Evolutionary conservation across 345 rosid species (phyloP).

Genomic region (Linum trigynum): DNA sequence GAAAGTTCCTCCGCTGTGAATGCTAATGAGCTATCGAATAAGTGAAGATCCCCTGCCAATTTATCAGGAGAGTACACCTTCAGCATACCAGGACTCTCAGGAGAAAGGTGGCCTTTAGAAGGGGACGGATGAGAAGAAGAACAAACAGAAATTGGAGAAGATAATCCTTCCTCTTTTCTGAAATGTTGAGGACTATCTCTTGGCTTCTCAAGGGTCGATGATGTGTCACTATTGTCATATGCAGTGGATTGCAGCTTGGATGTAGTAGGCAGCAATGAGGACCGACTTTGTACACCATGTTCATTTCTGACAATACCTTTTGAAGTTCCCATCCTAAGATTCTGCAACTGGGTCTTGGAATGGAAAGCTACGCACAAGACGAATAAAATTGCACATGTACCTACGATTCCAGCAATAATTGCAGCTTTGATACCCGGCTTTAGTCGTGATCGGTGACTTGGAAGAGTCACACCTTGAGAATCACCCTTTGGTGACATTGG

Average conservation of each 20-base stretch:
- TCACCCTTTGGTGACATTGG: slow-evolving; percentile 30
- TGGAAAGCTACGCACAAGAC: slow-evolving; percentile 35
- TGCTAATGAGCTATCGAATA: slow-evolving; percentile 48
- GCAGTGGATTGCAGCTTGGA: slow-evolving; percentile 9
- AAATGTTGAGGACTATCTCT: slow-evolving; percentile 21
- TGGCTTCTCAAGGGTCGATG: slow-evolving; percentile 25
- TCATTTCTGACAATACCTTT: slow-evolving; percentile 27
- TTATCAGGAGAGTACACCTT: slow-evolving; percentile 54
- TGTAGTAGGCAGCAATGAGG: slow-evolving; percentile 32
- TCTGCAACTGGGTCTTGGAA: slow-evolving; percentile 23
- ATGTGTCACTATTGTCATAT: slow-evolving; percentile 29
- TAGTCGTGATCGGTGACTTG: slow-evolving; percentile 24
- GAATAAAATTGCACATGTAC: slow-evolving; percentile 34
- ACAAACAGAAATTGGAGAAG: slow-evolving; percentile 43
- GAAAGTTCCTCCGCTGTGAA: slow-evolving; percentile 81
- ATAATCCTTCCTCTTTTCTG: slow-evolving; percentile 33
- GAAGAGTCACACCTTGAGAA: slow-evolving; percentile 20
- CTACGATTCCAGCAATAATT: slow-evolving; percentile 53
- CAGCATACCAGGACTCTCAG: slow-evolving; percentile 28
- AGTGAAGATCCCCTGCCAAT: slow-evolving; percentile 62
- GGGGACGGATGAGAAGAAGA: slow-evolving; percentile 46
- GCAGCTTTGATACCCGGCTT: slow-evolving; percentile 39
- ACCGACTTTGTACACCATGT: slow-evolving; percentile 19
- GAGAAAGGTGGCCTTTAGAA: slow-evolving; percentile 30
- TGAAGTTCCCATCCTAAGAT: slow-evolving; percentile 16